A percentile compares a stretch with the other conserved stretches of the same genome.
Conservation (phyloP, 2,329 filamentous ascomycete genomes). For the Ophiosphaerella herpotricha region DNA sequence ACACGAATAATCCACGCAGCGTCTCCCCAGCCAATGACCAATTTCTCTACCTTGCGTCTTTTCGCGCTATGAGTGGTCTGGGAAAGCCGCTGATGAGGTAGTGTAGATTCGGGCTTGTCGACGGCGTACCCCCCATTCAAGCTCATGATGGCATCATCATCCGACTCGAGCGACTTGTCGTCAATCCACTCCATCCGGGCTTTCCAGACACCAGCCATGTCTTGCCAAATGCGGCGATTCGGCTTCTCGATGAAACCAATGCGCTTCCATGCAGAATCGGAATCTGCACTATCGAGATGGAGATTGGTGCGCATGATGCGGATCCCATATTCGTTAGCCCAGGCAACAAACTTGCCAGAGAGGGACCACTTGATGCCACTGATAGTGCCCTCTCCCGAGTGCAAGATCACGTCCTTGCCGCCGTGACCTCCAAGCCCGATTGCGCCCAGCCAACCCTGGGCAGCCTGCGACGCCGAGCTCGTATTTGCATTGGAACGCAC, state of each 20-base stretch:
- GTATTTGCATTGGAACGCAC: slow-evolving; percentile 84
- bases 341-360: slow-evolving; percentile 88
- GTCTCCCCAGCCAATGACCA: slow-evolving; percentile 93
- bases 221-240: slow-evolving; percentile 85
- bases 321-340: slow-evolving; percentile 96
- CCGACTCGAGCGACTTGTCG: slow-evolving; percentile 74
- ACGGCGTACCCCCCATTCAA: slow-evolving; percentile 40
- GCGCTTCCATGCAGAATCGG: slow-evolving; percentile 89
- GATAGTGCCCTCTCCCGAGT: slow-evolving; percentile 90
- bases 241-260: slow-evolving; percentile 92
- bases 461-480: slow-evolving; percentile 79
- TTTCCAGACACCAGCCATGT: slow-evolving; percentile 96
- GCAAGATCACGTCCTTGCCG: slow-evolving; percentile 83
- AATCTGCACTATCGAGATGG: slow-evolving; percentile 74
- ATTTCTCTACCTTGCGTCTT: slow-evolving; percentile 64
- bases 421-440: slow-evolving; percentile 79
- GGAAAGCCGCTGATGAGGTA: slow-evolving; percentile 53
- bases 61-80: slow-evolving; percentile 39
- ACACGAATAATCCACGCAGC: slow-evolving; percentile 96
- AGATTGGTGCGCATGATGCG: slow-evolving; percentile 95
- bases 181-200: slow-evolving; percentile 92
- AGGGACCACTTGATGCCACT: slow-evolving; percentile 93
- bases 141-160: slow-evolving; percentile 60
- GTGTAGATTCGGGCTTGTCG: slow-evolving; percentile 38
- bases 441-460: slow-evolving; percentile 87